Percentiles rank a stretch among this genome's conserved stretches.
These are phyloP conservation scores for Agrostemma githago DNA, from an alignment of 148 eudicot genomes.

Conservation along the genomic window DNA sequence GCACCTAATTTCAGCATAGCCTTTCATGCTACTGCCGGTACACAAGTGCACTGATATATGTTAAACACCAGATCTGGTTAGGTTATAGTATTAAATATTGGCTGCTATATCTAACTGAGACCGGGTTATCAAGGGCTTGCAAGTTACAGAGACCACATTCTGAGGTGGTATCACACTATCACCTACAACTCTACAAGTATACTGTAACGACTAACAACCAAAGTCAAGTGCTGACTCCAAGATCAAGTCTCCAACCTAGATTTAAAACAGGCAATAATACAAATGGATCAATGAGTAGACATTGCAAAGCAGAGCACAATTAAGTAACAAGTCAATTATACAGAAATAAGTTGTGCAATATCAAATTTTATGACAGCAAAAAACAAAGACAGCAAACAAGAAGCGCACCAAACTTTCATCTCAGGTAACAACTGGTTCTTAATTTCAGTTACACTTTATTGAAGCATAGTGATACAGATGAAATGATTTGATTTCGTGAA, in stretches of 20 bases:
- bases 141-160: not conserved
- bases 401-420: not conserved
- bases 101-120: too few species aligned
- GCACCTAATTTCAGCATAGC: not conserved
- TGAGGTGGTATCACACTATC: not conserved
- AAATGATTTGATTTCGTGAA: not conserved
- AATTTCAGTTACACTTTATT: not conserved
- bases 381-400: not conserved
- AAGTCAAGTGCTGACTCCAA: not conserved
- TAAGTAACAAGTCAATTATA: not conserved
- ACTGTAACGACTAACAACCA: not conserved
- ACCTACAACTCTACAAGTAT: not conserved
- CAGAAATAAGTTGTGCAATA: not conserved
- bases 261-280: not conserved
- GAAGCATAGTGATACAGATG: not conserved
- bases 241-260: not conserved
- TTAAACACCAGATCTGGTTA: too few species aligned
- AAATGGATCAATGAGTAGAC: not conserved
- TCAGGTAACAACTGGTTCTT: not conserved
- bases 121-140: not conserved
- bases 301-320: not conserved
- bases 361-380: not conserved
- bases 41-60: not conserved
- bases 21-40: not conserved
- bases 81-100: not conserved